These are phyloP conservation scores for Backusella psychrophila DNA, from an alignment of 192 early-diverging fungal genomes.

Conservation along the genomic window DNA sequence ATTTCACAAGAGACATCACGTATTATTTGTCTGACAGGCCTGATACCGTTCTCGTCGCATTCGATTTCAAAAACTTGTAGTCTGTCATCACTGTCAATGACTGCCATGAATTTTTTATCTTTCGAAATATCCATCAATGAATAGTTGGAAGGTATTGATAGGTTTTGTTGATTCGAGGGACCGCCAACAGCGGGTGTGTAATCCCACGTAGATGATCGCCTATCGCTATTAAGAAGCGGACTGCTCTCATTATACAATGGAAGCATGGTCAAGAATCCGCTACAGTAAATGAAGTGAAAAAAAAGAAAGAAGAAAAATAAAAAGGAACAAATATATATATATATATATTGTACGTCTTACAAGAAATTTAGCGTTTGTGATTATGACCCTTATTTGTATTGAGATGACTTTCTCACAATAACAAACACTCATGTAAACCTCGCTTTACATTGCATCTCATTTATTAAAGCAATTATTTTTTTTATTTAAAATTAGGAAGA, in stretches of 20 bases:
- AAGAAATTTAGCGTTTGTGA: background rate
- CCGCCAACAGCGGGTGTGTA: background rate
- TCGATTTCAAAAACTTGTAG: background rate
- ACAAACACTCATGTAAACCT: background rate
- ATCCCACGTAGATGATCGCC: background rate
- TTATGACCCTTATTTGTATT: background rate
- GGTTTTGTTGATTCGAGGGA: background rate
- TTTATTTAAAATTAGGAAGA: background rate
- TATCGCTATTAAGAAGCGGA: background rate
- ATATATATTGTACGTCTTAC: background rate
- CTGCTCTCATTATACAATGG: background rate
- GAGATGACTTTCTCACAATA: background rate
- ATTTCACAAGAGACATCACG: background rate
- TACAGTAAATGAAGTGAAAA: background rate
- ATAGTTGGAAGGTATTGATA: background rate
- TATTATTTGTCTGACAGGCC: background rate
- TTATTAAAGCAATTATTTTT: background rate
- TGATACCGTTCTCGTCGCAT: background rate
- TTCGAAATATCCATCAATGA: background rate
- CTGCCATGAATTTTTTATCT: background rate
- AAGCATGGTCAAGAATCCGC: too few relatives aligned
- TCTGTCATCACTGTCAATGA: background rate
- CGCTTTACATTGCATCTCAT: background rate
- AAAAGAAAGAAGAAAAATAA: background rate
- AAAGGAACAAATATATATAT: background rate